A percentile compares a stretch with the other conserved stretches of the same genome.
phyloP scores from a whole-genome alignment of 148 eudicot genomes.

The Polygonum aviculare region DNA sequence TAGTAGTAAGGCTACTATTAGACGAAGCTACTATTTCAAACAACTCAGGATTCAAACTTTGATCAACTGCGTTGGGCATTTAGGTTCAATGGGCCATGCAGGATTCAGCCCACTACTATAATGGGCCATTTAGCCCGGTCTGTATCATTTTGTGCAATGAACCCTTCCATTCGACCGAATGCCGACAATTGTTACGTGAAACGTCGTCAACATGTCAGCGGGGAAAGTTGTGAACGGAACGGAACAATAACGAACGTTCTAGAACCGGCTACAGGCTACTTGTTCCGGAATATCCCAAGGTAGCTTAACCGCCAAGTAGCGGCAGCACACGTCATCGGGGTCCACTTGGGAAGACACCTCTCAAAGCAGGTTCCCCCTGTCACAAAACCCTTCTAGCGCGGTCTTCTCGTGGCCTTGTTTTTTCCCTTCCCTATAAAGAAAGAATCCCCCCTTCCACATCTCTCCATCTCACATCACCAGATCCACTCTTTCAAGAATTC shows the following conservation, averaged over 20 bases:
- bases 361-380: not conserved
- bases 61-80: too few species aligned
- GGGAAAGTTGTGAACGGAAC: not conserved
- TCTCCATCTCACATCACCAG: not conserved
- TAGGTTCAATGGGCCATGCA: not conserved
- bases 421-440: not conserved
- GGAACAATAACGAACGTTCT: not conserved
- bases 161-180: too few species aligned
- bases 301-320: slow-evolving; percentile 7
- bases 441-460: not conserved
- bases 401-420: not conserved
- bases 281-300: not conserved
- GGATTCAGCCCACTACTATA: not conserved
- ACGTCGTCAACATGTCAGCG: too few species aligned
- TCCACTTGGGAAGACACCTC: not conserved
- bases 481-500: not conserved
- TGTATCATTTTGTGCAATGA: too few species aligned
- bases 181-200: too few species aligned
- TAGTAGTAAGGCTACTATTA: too few species aligned
- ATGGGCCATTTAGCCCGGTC: not conserved
- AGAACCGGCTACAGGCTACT: not conserved
- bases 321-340: not conserved
- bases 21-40: too few species aligned
- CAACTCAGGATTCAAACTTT: too few species aligned
- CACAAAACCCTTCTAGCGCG: not conserved